Percentiles rank a stretch among this genome's conserved stretches.
phyloP scores from a whole-genome alignment of 495 filamentous ascomycete species.

The Aspergillus heteromorphus region DNA sequence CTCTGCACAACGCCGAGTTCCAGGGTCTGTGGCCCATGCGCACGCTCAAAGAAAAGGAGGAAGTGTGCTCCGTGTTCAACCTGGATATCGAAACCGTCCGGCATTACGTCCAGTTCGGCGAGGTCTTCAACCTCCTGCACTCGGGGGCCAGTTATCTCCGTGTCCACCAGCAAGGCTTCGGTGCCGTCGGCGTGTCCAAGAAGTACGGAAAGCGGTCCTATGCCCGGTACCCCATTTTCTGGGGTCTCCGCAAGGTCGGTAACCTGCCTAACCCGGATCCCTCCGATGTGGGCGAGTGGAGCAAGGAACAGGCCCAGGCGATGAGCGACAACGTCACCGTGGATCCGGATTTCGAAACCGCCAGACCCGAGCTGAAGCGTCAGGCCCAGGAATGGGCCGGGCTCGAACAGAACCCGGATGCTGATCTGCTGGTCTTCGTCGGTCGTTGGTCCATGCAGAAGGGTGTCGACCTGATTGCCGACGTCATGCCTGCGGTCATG shows the following conservation, averaged over 20 bases:
- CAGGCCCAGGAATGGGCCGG: slow-evolving; percentile 77
- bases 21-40: slow-evolving; percentile 71
- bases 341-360: slow-evolving; percentile 52
- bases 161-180: slow-evolving; percentile 69
- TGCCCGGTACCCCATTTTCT: slow-evolving; percentile 74
- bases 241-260: slow-evolving; percentile 66
- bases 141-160: slow-evolving; percentile 65
- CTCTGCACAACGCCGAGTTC: slow-evolving; percentile 65
- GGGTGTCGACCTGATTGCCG: slow-evolving; percentile 71
- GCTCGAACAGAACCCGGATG: slow-evolving; percentile 56
- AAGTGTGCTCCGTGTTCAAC: slow-evolving; percentile 69
- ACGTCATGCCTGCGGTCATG: slow-evolving; percentile 67
- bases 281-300: slow-evolving; percentile 64
- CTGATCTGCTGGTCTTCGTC: slow-evolving; percentile 72
- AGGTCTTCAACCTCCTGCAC: slow-evolving; percentile 68
- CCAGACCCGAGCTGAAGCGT: slow-evolving; percentile 49
- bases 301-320: slow-evolving; percentile 42
- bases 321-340: slow-evolving; percentile 41
- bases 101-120: slow-evolving; percentile 54
- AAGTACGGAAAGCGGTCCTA: slow-evolving; percentile 73
- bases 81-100: slow-evolving; percentile 36
- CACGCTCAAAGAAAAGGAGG: slow-evolving; percentile 56
- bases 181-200: slow-evolving; percentile 66
- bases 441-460: slow-evolving; percentile 77
- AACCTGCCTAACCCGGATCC: slow-evolving; percentile 72